A percentile compares a stretch with the other conserved stretches of the same genome.
Conservation (phyloP, 352 stramenopile genomes). For the Globisporangium uncinulatum region DNA sequence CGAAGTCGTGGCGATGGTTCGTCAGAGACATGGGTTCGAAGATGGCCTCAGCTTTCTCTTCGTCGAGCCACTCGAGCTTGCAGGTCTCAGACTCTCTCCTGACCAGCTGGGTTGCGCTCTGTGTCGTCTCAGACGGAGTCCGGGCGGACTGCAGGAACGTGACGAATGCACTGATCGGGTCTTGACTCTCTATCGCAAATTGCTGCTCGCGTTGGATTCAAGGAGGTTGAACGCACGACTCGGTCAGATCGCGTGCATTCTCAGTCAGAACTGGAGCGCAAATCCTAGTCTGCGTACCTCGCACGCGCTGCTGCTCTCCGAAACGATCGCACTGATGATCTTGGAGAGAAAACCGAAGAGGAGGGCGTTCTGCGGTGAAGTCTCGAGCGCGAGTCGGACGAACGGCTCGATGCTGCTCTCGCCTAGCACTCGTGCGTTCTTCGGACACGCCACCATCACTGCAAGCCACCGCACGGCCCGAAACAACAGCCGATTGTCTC, state of each 20-base stretch:
- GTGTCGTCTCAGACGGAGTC: not conserved
- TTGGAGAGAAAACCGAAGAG: constrained; percentile 43
- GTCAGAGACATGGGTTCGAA: constrained; percentile 31
- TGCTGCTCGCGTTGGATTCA: constrained; percentile 11
- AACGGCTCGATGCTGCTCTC: constrained; percentile 24
- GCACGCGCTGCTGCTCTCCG: constrained; percentile 26
- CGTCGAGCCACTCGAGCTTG: constrained; percentile 50
- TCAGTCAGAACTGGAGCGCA: not conserved
- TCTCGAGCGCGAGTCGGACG: constrained; percentile 31
- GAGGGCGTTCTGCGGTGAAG: constrained; percentile 16
- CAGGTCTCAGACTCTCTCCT: constrained; percentile 7
- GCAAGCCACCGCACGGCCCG: constrained; percentile 49
- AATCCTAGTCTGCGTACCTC: constrained; percentile 24
- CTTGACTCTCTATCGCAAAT: constrained; percentile 22
- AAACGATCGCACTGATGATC: constrained; percentile 29
- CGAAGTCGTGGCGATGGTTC: constrained; percentile 23
- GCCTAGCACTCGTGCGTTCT: constrained; percentile 36
- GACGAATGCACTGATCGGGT: constrained; percentile 25
- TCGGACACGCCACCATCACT: constrained; percentile 27
- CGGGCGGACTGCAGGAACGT: constrained; percentile 22
- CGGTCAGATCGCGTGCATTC: no score
- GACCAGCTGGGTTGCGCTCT: not conserved
- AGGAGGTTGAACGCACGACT: no score
- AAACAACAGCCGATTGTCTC: constrained; percentile 24
- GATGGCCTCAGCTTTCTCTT: constrained; percentile 23